phyloP scores from a whole-genome alignment of 2,329 filamentous ascomycete species.

The Colletotrichum chrysophilum region DNA sequence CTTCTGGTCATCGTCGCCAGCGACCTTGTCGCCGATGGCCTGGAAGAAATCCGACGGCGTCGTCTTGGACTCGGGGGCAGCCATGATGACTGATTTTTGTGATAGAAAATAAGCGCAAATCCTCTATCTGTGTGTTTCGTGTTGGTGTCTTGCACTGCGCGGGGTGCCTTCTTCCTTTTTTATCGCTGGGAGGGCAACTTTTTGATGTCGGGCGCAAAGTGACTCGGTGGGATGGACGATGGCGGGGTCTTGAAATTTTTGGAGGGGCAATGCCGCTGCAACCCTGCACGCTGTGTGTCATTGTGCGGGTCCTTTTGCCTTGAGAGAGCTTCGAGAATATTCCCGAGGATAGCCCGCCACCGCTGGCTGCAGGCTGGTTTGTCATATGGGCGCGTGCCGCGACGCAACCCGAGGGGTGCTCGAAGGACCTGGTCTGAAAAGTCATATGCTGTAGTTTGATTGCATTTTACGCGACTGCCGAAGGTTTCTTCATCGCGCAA shows the following conservation, averaged over 20 bases:
- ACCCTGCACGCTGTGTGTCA: slow-evolving; percentile 21
- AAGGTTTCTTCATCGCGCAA: slow-evolving; percentile 50
- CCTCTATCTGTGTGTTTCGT: not conserved
- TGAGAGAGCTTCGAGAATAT: slow-evolving; percentile 23
- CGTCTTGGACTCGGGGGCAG: slow-evolving; percentile 42
- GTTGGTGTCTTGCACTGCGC: not conserved
- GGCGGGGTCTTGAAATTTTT: slow-evolving; percentile 27
- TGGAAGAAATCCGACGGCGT: slow-evolving; percentile 62
- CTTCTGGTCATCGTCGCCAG: slow-evolving; percentile 54
- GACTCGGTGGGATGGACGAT: slow-evolving; percentile 21
- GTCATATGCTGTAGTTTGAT: not conserved
- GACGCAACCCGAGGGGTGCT: not conserved
- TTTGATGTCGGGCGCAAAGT: slow-evolving; percentile 13
- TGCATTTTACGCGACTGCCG: rapidly evolving
- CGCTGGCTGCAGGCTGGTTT: not conserved
- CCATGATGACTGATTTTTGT: slow-evolving; percentile 40
- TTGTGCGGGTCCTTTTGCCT: slow-evolving; percentile 12
- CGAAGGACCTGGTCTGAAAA: not conserved
- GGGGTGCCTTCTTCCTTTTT: not conserved
- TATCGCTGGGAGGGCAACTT: not conserved
- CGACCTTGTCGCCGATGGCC: slow-evolving; percentile 66
- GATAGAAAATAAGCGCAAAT: not conserved
- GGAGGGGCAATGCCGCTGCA: slow-evolving; percentile 26
- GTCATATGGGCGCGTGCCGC: not conserved
- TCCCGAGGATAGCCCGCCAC: slow-evolving; percentile 16